These are phyloP conservation scores for sorghum (Sorghum bicolor) DNA, from an alignment of 176 grass and related monocot species.

Conservation along the genomic window DNA sequence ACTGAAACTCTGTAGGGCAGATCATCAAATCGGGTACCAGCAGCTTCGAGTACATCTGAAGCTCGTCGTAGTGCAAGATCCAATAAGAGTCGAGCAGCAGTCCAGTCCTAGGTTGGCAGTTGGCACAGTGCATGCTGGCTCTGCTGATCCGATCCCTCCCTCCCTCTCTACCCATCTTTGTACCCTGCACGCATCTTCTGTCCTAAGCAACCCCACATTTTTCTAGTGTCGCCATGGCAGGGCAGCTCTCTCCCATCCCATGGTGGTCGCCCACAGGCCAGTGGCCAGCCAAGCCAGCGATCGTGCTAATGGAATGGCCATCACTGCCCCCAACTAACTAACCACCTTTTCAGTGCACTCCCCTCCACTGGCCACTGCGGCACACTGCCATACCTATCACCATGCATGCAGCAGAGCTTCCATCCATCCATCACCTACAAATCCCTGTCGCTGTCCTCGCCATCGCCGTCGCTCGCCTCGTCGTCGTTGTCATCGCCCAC, in stretches of 20 bases:
- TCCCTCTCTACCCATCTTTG: conserved; percentile 22
- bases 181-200: conserved; percentile 42
- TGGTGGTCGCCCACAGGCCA: conserved; percentile 31
- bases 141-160: neutral
- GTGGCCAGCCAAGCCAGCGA: neutral
- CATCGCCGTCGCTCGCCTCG: conserved; percentile 13
- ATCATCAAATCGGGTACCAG: conserved; percentile 7
- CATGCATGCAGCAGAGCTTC: conserved; percentile 29
- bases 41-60: conserved; percentile 19
- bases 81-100: conserved; percentile 2
- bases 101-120: conserved; percentile 39
- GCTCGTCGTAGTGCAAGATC: neutral
- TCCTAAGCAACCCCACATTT: conserved; percentile 41
- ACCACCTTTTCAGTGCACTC: conserved; percentile 39
- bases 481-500: neutral
- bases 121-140: neutral
- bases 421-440: conserved; percentile 40
- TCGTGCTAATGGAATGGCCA: conserved; percentile 48
- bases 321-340: conserved; percentile 49
- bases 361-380: neutral
- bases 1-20: neutral
- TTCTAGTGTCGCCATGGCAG: conserved; percentile 25
- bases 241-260: neutral
- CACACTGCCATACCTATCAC: conserved; percentile 26
- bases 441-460: conserved; percentile 41